phyloP scores from a whole-genome alignment of 495 filamentous ascomycete species.

The Lophium mytilinum region DNA sequence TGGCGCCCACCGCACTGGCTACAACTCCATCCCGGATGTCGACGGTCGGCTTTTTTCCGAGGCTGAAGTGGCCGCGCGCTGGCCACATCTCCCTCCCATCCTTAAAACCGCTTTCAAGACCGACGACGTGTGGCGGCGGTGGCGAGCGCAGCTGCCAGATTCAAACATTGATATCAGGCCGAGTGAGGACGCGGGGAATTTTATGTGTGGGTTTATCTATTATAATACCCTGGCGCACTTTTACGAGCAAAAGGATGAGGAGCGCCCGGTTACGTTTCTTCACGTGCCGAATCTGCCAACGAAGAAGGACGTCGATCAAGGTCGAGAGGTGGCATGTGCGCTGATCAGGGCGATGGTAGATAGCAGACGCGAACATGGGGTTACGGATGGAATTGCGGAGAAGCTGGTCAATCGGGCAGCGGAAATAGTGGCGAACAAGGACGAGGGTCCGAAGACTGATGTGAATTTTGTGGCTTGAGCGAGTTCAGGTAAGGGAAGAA shows the following conservation, averaged over 20 bases:
- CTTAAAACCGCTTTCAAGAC: conserved; percentile 45
- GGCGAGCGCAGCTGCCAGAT: conserved; percentile 39
- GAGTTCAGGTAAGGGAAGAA: neutral
- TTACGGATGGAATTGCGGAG: neutral
- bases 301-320: conserved; percentile 48
- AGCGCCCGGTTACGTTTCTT: conserved; percentile 60
- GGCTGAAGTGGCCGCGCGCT: conserved; percentile 41
- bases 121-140: conserved; percentile 48
- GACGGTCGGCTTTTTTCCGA: conserved; percentile 48
- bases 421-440: neutral
- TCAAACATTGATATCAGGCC: conserved; percentile 24
- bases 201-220: conserved; percentile 82
- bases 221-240: conserved; percentile 58
- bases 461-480: conserved; percentile 6
- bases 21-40: conserved; percentile 61
- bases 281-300: conserved; percentile 62
- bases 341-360: conserved; percentile 61
- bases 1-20: conserved; percentile 67
- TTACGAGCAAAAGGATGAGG: conserved; percentile 21
- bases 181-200: conserved; percentile 59
- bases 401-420: neutral
- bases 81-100: conserved; percentile 35
- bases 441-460: conserved; percentile 6
- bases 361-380: conserved; percentile 23
- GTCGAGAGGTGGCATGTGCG: conserved; percentile 55